phyloP scores from a whole-genome alignment of 768 basidiomycete species.

The Suillus cothurnatus region DNA sequence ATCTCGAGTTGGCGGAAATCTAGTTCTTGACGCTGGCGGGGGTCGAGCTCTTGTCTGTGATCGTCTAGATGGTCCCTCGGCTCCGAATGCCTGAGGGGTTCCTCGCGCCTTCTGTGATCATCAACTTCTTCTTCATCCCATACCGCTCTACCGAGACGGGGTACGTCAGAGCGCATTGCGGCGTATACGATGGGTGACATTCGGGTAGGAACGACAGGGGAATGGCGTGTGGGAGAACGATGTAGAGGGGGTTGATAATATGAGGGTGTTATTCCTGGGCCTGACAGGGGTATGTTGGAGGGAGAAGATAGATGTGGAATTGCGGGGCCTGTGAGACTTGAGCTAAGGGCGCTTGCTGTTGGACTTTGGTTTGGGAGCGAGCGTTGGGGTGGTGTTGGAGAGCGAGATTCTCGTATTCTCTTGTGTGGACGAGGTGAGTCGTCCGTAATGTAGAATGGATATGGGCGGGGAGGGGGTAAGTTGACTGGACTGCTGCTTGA shows the following conservation, averaged over 20 bases:
- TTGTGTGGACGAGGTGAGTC: constrained; percentile 24
- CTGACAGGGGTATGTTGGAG: neutral
- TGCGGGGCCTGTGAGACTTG: constrained; percentile 10
- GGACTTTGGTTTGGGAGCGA: neutral
- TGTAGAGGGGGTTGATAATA: constrained; percentile 7
- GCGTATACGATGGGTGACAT: constrained; percentile 6
- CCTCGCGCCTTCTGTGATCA: neutral
- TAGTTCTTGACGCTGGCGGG: constrained; percentile 1
- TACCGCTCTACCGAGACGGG: constrained; percentile 8
- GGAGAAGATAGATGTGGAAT: constrained; percentile 12
- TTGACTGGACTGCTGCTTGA: constrained; percentile 18
- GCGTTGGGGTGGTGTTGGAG: constrained; percentile 11
- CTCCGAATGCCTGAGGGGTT: constrained; percentile 15
- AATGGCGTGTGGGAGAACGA: constrained; percentile 19
- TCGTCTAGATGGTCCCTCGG: constrained; percentile 14
- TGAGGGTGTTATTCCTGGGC: constrained; percentile 11
- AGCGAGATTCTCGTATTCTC: constrained; percentile 21
- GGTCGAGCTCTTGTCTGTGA: constrained; percentile 1
- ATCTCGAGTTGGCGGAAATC: neutral
- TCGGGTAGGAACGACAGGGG: constrained; percentile 16
- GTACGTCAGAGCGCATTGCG: constrained; percentile 7
- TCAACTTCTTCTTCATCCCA: constrained; percentile 9
- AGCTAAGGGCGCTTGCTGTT: constrained; percentile 4
- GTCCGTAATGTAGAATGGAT: constrained; percentile 10
- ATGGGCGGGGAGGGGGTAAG: neutral